Evolutionary conservation across 2,329 filamentous ascomycete genomes (phyloP).

Genomic region (Graphium sp.): DNA sequence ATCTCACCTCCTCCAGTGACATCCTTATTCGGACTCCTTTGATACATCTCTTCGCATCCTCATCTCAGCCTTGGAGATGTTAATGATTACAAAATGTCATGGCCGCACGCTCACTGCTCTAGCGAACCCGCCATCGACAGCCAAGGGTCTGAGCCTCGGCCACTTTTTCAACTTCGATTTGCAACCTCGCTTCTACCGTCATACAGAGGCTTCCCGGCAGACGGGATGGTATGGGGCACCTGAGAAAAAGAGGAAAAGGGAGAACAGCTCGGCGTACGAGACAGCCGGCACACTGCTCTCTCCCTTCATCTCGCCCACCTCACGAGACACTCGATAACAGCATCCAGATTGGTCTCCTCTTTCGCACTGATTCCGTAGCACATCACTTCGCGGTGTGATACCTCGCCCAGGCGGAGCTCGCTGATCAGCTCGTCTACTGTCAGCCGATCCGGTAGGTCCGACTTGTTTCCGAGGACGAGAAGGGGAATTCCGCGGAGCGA

Average conservation of each 20-base stretch:
- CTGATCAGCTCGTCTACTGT: slow-evolving; percentile 94
- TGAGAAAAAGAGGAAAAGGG: slow-evolving; percentile 2
- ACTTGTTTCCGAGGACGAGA: slow-evolving; percentile 92
- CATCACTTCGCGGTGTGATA: slow-evolving; percentile 85
- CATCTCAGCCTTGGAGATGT: too few relatives aligned
- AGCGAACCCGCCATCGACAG: too few relatives aligned
- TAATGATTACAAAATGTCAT: too few relatives aligned
- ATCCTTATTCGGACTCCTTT: too few relatives aligned
- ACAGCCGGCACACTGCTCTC: not conserved
- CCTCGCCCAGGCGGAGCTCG: slow-evolving; percentile 72
- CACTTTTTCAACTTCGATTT: too few relatives aligned
- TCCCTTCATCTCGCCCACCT: slow-evolving; percentile 65
- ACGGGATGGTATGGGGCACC: not conserved
- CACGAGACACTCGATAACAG: slow-evolving; percentile 91
- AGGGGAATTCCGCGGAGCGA: slow-evolving; percentile 80
- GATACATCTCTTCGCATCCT: too few relatives aligned
- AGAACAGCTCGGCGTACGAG: not conserved
- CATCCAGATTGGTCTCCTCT: slow-evolving; percentile 96
- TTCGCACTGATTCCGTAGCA: slow-evolving; percentile 98
- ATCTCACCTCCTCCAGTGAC: too few relatives aligned
- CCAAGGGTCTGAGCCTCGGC: too few relatives aligned
- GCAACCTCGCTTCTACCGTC: too few relatives aligned
- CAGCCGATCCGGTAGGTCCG: slow-evolving; percentile 78
- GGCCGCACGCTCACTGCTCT: too few relatives aligned
- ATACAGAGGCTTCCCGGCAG: too few relatives aligned